A percentile compares a stretch with the other conserved stretches of the same genome.
Evolutionary conservation across 1,139 yeast species (phyloP).

Genomic region (Yarrowia galli): DNA sequence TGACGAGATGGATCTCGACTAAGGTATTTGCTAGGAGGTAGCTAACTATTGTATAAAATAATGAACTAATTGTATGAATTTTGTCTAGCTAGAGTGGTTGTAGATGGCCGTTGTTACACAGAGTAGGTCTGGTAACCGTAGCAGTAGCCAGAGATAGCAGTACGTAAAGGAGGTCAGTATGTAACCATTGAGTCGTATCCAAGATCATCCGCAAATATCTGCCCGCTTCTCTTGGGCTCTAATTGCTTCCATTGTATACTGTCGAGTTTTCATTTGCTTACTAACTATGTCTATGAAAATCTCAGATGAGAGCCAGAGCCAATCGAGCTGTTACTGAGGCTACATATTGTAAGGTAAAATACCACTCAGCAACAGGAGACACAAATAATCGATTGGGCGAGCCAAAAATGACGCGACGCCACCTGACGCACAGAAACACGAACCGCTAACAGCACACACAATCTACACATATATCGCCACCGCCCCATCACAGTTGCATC

Average conservation of each 20-base stretch:
- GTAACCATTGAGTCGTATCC: too few relatives aligned
- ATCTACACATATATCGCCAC: background rate
- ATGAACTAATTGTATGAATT: conserved; percentile 12
- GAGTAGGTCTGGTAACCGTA: too few relatives aligned
- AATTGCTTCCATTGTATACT: too few relatives aligned
- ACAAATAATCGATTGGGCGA: too few relatives aligned
- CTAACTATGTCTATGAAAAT: background rate
- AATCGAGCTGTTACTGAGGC: background rate
- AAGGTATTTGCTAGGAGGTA: conserved; percentile 16
- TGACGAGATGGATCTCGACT: conserved; percentile 40
- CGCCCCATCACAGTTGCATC: conserved; percentile 27
- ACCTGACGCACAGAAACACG: background rate
- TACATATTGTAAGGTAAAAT: too few relatives aligned
- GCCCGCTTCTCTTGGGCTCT: too few relatives aligned
- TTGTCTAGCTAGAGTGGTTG: too few relatives aligned
- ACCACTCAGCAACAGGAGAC: too few relatives aligned
- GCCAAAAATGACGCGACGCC: background rate
- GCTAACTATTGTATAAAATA: conserved; percentile 17
- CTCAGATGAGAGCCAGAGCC: background rate
- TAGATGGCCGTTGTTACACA: too few relatives aligned
- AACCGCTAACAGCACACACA: background rate
- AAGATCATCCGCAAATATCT: too few relatives aligned
- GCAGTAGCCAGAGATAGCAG: too few relatives aligned
- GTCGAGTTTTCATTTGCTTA: background rate
- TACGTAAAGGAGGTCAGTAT: too few relatives aligned